These are phyloP conservation scores for Blepharisma undulans DNA, from an alignment of 169 alveolate genomes.

Conservation along the genomic window DNA sequence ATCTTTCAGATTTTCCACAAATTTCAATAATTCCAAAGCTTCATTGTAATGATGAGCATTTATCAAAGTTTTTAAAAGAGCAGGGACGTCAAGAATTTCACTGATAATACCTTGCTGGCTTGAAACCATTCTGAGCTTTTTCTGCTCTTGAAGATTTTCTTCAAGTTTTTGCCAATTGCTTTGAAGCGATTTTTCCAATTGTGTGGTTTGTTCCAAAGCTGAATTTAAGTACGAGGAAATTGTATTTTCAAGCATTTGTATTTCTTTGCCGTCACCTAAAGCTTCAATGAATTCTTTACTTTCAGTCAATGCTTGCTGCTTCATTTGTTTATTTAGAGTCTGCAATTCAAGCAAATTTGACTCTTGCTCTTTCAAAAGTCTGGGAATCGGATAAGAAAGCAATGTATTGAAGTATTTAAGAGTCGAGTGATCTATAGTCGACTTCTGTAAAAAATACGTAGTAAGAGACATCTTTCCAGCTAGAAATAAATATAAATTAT, in stretches of 20 bases:
- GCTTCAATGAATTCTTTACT: constrained; percentile 17
- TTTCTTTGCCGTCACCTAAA: background rate
- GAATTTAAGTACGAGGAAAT: background rate
- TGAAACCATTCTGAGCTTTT: background rate
- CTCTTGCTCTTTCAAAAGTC: background rate
- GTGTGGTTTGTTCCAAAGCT: background rate
- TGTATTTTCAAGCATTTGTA: background rate
- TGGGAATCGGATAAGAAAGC: background rate
- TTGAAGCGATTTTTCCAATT: background rate
- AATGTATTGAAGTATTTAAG: constrained; percentile 6
- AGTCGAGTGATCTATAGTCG: background rate
- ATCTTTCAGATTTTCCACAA: background rate
- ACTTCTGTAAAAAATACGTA: background rate
- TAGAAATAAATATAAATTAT: too few species aligned
- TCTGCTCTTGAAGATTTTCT: background rate
- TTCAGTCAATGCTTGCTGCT: background rate
- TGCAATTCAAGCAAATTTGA: background rate
- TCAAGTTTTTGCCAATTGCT: background rate
- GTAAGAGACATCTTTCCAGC: background rate
- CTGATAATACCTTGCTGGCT: background rate
- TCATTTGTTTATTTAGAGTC: background rate
- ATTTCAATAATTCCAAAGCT: background rate
- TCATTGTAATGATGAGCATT: constrained; percentile 12
- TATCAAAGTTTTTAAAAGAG: background rate
- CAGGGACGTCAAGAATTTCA: constrained; percentile 15